These are phyloP conservation scores for Mycena amicta DNA, from an alignment of 768 basidiomycete species.

Conservation along the genomic window DNA sequence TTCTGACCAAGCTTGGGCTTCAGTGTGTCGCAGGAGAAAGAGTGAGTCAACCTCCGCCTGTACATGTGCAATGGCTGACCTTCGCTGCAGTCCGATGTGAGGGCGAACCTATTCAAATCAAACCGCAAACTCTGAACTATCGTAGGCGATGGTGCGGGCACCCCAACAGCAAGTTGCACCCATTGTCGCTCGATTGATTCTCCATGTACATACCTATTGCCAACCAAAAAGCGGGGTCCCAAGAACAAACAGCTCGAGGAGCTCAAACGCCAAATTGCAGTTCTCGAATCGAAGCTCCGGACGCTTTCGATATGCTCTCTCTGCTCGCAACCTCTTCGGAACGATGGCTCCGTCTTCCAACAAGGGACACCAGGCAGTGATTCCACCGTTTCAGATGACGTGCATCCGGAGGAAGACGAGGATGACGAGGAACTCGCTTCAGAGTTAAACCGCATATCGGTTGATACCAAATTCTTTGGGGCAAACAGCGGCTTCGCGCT, in stretches of 20 bases:
- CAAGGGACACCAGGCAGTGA: slow-evolving; percentile 7
- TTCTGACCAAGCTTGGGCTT: neutral
- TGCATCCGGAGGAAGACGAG: neutral
- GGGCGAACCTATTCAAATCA: too few species aligned
- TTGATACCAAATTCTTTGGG: slow-evolving; percentile 1
- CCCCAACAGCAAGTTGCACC: neutral
- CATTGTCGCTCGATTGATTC: slow-evolving; percentile 11
- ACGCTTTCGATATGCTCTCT: slow-evolving; percentile 12
- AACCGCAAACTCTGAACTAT: too few species aligned
- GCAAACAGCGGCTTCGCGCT: slow-evolving; percentile 13
- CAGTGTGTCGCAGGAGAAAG: neutral
- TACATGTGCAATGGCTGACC: neutral
- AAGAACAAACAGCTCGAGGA: slow-evolving; percentile 39
- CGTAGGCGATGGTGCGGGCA: slow-evolving; percentile 11
- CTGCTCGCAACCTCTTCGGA: slow-evolving; percentile 12
- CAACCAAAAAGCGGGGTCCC: slow-evolving; percentile 10
- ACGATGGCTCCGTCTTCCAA: slow-evolving; percentile 9
- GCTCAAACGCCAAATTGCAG: slow-evolving; percentile 51
- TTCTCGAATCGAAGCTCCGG: slow-evolving; percentile 41
- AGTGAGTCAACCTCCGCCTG: neutral
- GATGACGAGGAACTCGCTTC: slow-evolving; percentile 9
- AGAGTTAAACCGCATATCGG: slow-evolving; percentile 1
- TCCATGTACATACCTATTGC: slow-evolving; percentile 12
- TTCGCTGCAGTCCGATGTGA: slow-evolving; percentile 14
- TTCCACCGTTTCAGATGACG: neutral